Percentiles rank a stretch among this genome's conserved stretches.
Evolutionary conservation across 352 stramenopile genomes (phyloP).

Genomic region (Ophiocytium majus): DNA sequence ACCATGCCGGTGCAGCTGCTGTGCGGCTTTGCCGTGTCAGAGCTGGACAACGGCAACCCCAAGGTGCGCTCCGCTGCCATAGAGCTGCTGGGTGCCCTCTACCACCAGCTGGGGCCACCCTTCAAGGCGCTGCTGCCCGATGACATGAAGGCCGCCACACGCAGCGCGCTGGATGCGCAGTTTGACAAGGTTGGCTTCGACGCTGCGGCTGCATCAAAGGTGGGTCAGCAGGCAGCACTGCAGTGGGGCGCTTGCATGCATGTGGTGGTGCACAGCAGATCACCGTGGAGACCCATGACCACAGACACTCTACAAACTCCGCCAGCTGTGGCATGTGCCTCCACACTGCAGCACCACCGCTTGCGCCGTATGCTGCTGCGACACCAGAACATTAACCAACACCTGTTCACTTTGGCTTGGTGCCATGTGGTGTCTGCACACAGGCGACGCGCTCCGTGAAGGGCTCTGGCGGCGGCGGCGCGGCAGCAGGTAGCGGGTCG

Average conservation of each 20-base stretch:
- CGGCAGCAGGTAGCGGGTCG: not conserved
- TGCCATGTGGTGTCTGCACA: too few species aligned
- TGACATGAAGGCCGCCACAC: slow-evolving; percentile 23
- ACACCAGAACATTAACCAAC: too few species aligned
- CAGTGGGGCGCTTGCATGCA: too few species aligned
- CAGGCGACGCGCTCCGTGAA: slow-evolving; percentile 37
- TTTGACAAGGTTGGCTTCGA: slow-evolving; percentile 25
- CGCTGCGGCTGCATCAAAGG: not conserved
- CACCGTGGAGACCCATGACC: too few species aligned
- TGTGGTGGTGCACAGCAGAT: too few species aligned
- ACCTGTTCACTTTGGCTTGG: too few species aligned
- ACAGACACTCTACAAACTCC: too few species aligned
- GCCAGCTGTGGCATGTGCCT: too few species aligned
- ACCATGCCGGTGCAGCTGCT: slow-evolving; percentile 39
- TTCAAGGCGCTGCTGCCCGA: slow-evolving; percentile 55
- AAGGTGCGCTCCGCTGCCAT: slow-evolving; percentile 51
- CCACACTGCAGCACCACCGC: too few species aligned
- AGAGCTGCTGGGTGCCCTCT: slow-evolving; percentile 48
- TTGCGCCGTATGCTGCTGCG: too few species aligned
- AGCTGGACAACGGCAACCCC: slow-evolving; percentile 52
- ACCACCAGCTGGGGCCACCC: slow-evolving; percentile 52
- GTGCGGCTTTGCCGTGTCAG: slow-evolving; percentile 41
- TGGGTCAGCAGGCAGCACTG: too few species aligned
- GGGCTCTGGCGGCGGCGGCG: not conserved
- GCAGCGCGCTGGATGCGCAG: not conserved